Evolutionary conservation across 2,329 filamentous ascomycete species (phyloP).

Genomic region (Trematosphaeria pertusa): DNA sequence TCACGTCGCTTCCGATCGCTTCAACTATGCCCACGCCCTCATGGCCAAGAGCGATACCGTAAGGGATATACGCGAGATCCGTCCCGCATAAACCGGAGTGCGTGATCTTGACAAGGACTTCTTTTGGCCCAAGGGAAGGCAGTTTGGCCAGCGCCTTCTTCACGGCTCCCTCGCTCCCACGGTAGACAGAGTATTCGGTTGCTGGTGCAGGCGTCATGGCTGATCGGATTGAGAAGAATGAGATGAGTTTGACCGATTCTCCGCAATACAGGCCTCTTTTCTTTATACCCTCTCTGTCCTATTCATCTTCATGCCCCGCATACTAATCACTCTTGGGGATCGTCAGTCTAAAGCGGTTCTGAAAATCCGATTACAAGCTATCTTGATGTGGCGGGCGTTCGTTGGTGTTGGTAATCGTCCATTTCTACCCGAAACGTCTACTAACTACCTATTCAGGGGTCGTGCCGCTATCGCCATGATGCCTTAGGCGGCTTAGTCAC

Average conservation of each 20-base stretch:
- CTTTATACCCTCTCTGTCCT: not conserved
- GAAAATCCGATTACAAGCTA: not conserved
- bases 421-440: not conserved
- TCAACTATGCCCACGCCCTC: conserved; percentile 52
- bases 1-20: conserved; percentile 30
- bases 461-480: not conserved
- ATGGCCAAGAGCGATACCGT: conserved; percentile 44
- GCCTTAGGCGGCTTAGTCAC: not conserved
- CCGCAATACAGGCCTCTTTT: not conserved
- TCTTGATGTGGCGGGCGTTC: no score
- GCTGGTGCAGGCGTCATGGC: not conserved
- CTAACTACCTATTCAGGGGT: not conserved
- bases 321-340: not conserved
- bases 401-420: not conserved
- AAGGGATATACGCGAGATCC: conserved; percentile 21
- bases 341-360: not conserved
- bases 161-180: conserved; percentile 19
- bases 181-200: conserved; percentile 21
- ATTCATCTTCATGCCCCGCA: not conserved
- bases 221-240: no score
- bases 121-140: conserved; percentile 20
- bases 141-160: conserved; percentile 12
- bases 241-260: not conserved
- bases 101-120: conserved; percentile 27
- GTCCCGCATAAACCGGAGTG: conserved; percentile 26